A percentile compares a stretch with the other conserved stretches of the same genome.
phyloP scores from a whole-genome alignment of 1,139 yeast genomes.

The Zygosaccharomyces pseudobailii region DNA sequence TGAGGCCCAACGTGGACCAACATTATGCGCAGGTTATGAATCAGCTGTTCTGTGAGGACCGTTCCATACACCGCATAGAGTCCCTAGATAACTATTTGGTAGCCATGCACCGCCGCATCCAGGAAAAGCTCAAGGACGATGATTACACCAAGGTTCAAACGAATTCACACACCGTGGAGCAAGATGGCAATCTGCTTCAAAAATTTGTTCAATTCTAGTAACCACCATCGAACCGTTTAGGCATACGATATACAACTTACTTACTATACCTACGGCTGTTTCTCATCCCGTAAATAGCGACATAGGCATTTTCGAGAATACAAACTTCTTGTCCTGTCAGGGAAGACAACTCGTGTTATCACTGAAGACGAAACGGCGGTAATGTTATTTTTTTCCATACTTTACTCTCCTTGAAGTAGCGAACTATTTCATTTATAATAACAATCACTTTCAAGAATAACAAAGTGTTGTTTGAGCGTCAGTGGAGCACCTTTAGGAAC shows the following conservation, averaged over 20 bases:
- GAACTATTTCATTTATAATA: background rate
- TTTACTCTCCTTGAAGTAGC: background rate
- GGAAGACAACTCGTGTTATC: background rate
- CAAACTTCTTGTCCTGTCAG: background rate
- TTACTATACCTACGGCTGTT: background rate
- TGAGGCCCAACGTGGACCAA: slow-evolving; percentile 32
- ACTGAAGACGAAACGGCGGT: slow-evolving; percentile 1
- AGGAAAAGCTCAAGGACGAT: slow-evolving; percentile 46
- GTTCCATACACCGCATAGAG: slow-evolving; percentile 47
- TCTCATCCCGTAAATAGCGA: background rate
- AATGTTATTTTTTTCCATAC: background rate
- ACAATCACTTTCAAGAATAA: background rate
- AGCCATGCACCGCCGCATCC: slow-evolving; percentile 56
- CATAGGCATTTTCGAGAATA: background rate
- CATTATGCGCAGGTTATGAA: slow-evolving; percentile 31
- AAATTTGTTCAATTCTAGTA: slow-evolving; percentile 33
- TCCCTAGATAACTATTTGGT: slow-evolving; percentile 58
- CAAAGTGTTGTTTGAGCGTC: background rate
- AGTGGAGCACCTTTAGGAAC: background rate
- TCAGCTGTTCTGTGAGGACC: slow-evolving; percentile 70
- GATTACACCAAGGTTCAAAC: slow-evolving; percentile 25
- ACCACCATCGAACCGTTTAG: background rate
- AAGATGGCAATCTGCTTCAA: slow-evolving; percentile 33
- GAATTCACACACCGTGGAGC: slow-evolving; percentile 15
- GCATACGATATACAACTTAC: background rate